Base-by-base conservation (phyloP, 768 basidiomycete genomes). In the Hericium alpestre region DNA sequence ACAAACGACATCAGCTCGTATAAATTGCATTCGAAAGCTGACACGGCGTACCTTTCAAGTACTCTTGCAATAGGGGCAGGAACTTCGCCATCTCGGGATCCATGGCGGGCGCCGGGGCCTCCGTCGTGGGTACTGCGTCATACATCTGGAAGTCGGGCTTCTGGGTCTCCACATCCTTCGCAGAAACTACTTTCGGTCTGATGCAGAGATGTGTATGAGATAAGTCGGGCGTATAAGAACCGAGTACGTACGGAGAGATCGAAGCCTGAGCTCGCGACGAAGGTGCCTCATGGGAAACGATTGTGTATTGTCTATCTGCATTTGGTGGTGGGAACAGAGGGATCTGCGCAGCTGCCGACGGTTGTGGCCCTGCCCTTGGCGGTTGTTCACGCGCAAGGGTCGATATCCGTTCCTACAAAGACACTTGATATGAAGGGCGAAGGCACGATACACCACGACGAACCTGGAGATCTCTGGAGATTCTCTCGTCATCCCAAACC, bases 1-100 rank as follows among this genome's bases (percentile, higher is more conserved):
- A 55, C 1, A 61, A 40, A 50, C 13, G 15, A 53, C 11, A 20
- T 39, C 4, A 20, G 8, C 6, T 37, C 12, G 18, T 10, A 13
- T 20, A 10, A 12, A 1, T 6, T 41, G 37, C 5, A 27, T 18
- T 39, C 20, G 20, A 46, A 53, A 51, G 12, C 25, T 20, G 4
- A 68, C 80, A 46, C 59, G n/a, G 12, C 27, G 32, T 22, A 87
- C 89, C 60, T 59, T 70, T 83, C 53, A 83, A 75, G 68, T 90
- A 91, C 59, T 88, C 86, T 57, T 81, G 79, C n/a, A 91, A 70
- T 74, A 91, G 74, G 0, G 88, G 84, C 48, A 87, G 58, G 64
- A 91, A 90, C 55, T 86, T 87, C 55, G 84, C 87, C 73, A 90
- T 80, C 62, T 90, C 86, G 4, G 74, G 65, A 61, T 83, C 84